Evolutionary conservation across 371 early-diverging fungal species (phyloP).

Genomic region (Apophysomyces elegans): DNA sequence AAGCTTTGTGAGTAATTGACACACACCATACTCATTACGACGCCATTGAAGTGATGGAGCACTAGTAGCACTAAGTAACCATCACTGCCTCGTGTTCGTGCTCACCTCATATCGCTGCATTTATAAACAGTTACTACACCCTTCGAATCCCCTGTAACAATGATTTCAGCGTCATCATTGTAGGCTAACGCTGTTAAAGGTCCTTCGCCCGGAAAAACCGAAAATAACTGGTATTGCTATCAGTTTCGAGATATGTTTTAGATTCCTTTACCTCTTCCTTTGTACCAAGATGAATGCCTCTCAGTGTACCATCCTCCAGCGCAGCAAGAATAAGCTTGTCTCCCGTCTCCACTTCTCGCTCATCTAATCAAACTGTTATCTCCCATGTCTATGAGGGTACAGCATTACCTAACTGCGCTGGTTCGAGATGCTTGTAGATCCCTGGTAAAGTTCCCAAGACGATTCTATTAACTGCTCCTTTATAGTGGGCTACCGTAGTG

Average conservation of each 20-base stretch:
- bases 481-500: constrained; percentile 38
- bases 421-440: constrained; percentile 9
- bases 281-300: constrained; percentile 57
- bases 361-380: constrained; percentile 30
- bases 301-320: constrained; percentile 47
- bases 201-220: constrained; percentile 8
- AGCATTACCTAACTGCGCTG: constrained; percentile 20
- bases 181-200: constrained; percentile 33
- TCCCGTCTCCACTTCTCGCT: constrained; percentile 56
- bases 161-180: constrained; percentile 19
- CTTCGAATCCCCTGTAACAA: constrained; percentile 30
- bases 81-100: neutral
- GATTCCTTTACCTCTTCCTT: constrained; percentile 51
- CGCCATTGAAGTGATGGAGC: constrained; percentile 29
- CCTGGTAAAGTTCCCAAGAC: constrained; percentile 31
- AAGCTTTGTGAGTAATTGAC: constrained; percentile 25
- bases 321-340: constrained; percentile 55
- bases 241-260: neutral
- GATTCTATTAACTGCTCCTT: constrained; percentile 41
- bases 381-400: constrained; percentile 16
- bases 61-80: neutral
- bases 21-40: constrained; percentile 35
- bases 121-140: constrained; percentile 30
- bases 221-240: constrained; percentile 26
- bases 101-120: constrained; percentile 22